Percentiles rank a stretch among this genome's conserved stretches.
Evolutionary conservation across 2,329 filamentous ascomycete species (phyloP).

Genomic region (Simplicillium sp.): DNA sequence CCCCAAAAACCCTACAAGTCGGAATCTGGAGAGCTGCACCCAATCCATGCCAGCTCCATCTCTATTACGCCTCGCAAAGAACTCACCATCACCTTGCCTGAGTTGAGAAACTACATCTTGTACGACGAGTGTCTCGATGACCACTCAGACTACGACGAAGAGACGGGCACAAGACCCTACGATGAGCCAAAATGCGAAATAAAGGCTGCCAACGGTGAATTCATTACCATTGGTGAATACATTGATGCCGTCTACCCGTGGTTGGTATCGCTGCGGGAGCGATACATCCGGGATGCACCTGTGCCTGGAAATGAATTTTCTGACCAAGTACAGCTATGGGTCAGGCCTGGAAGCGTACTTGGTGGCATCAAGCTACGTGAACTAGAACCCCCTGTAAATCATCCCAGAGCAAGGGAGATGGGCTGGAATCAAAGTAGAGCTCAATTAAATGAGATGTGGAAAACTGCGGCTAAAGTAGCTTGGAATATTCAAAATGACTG

Average conservation of each 20-base stretch:
- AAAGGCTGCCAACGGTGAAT: neutral
- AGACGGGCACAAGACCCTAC: neutral
- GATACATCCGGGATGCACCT: neutral
- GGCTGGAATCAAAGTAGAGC: neutral
- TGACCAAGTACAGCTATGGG: neutral
- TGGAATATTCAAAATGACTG: neutral
- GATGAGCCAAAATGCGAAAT: neutral
- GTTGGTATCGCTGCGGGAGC: neutral
- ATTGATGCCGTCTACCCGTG: neutral
- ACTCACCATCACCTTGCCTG: neutral
- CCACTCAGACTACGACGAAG: neutral
- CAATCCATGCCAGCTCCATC: neutral
- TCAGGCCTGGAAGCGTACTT: neutral
- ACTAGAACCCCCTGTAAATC: neutral
- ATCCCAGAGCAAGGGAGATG: neutral
- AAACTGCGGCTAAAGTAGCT: neutral
- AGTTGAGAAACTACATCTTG: neutral
- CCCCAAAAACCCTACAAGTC: neutral
- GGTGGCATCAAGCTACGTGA: neutral
- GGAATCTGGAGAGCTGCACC: conserved; percentile 1
- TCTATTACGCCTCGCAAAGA: neutral
- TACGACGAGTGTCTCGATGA: neutral
- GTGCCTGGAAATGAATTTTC: neutral
- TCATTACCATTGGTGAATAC: neutral
- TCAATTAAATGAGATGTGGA: neutral